A percentile compares a stretch with the other conserved stretches of the same genome.
These are phyloP conservation scores for Astragalus membranaceus DNA, from an alignment of 306 rosid genomes.

Conservation along the genomic window DNA sequence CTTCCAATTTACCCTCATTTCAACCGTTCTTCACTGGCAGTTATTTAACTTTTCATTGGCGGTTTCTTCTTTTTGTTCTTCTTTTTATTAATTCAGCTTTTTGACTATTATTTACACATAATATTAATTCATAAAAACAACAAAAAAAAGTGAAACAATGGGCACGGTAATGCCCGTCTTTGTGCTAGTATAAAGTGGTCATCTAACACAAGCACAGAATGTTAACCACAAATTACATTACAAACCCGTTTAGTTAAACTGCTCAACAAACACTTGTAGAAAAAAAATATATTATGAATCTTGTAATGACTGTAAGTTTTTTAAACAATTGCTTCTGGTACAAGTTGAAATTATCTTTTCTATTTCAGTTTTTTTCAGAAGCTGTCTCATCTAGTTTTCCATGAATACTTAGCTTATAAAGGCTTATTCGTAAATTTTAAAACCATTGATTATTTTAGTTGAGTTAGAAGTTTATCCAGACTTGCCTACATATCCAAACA, in stretches of 20 bases:
- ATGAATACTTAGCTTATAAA: not conserved
- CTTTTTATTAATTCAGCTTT: too few relatives aligned
- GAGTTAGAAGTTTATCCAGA: not conserved
- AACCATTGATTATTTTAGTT: not conserved
- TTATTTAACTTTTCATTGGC: too few relatives aligned
- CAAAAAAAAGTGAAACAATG: too few relatives aligned
- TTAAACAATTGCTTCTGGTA: not conserved
- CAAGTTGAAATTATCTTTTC: not conserved
- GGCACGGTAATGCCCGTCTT: too few relatives aligned
- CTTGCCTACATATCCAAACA: not conserved
- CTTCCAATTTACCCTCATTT: too few relatives aligned
- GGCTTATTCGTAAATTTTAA: not conserved
- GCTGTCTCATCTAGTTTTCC: not conserved
- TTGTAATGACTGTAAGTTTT: not conserved
- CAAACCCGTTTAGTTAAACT: not conserved
- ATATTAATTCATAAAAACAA: too few relatives aligned
- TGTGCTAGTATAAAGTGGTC: not conserved
- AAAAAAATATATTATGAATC: not conserved
- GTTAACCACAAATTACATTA: not conserved
- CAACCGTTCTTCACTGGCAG: too few relatives aligned
- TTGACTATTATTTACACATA: too few relatives aligned
- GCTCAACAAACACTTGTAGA: not conserved
- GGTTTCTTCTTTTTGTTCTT: too few relatives aligned
- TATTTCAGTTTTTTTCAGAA: not conserved
- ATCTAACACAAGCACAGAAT: not conserved